phyloP scores from a whole-genome alignment of 805 yeast species.

The Zygosaccharomyces bailii region DNA sequence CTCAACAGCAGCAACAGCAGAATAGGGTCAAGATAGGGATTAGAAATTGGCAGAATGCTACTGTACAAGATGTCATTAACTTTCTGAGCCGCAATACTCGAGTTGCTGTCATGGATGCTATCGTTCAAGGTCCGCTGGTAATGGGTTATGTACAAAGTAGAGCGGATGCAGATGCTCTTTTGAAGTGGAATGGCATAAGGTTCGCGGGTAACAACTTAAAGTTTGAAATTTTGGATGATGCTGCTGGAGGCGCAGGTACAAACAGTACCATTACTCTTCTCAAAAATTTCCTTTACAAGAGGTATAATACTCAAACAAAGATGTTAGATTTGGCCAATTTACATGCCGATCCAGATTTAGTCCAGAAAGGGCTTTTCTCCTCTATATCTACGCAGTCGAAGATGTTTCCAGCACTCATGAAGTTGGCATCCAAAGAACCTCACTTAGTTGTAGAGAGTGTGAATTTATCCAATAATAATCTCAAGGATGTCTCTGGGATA shows the following conservation, averaged over 20 bases:
- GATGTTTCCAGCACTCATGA: constrained; percentile 87
- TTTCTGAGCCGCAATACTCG: constrained; percentile 68
- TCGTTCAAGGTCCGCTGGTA: constrained; percentile 54
- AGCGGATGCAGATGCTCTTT: constrained; percentile 56
- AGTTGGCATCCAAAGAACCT: constrained; percentile 59
- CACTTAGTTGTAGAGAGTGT: constrained; percentile 57
- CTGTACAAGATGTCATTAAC: constrained; percentile 60
- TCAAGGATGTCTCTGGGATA: constrained; percentile 58
- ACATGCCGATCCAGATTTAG: constrained; percentile 59
- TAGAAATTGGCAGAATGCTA: constrained; percentile 78
- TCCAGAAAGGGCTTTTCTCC: constrained; percentile 60
- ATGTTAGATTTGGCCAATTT: constrained; percentile 68
- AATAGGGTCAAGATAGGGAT: constrained; percentile 55
- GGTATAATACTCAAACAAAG: constrained; percentile 63
- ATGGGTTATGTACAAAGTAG: constrained; percentile 54
- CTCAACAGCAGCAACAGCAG: constrained; percentile 30
- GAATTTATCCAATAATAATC: constrained; percentile 61
- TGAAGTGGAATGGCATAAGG: constrained; percentile 67
- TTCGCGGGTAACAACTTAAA: constrained; percentile 72
- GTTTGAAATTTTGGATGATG: constrained; percentile 40
- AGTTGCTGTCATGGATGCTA: constrained; percentile 50
- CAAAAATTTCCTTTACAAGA: constrained; percentile 53
- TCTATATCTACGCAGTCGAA: constrained; percentile 63
- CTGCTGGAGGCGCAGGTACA: constrained; percentile 30
- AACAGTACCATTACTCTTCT: constrained; percentile 58